Evolutionary conservation across 352 stramenopile genomes (phyloP).

Genomic region (Globisporangium okanoganense): DNA sequence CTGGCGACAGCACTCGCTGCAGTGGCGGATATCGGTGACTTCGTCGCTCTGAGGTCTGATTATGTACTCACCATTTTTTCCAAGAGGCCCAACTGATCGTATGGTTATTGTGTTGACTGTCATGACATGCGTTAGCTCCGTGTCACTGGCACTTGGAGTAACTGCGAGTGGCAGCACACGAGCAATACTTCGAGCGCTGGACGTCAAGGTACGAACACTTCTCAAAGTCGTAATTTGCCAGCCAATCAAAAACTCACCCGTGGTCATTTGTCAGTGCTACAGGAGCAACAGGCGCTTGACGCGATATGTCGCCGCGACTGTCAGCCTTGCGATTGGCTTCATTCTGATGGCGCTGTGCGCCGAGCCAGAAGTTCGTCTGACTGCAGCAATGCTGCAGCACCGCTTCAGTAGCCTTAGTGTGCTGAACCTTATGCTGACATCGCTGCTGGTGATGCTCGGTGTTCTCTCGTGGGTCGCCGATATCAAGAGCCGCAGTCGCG

Average conservation of each 20-base stretch:
- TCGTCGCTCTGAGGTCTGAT: slow-evolving; percentile 17
- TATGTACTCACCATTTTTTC: no score
- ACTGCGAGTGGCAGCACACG: slow-evolving; percentile 4
- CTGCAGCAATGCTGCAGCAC: slow-evolving; percentile 2
- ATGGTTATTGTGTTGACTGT: neutral
- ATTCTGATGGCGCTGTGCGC: neutral
- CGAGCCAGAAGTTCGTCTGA: neutral
- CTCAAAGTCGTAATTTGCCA: neutral
- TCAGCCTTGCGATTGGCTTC: slow-evolving; percentile 10
- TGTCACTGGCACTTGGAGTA: slow-evolving; percentile 19
- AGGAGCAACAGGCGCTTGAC: neutral
- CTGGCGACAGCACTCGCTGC: neutral
- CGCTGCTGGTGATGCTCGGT: slow-evolving; percentile 17
- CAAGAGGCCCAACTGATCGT: neutral
- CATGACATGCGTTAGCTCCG: slow-evolving; percentile 6
- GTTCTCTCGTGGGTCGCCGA: slow-evolving; percentile 21
- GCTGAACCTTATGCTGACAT: slow-evolving; percentile 12
- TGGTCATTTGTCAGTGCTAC: slow-evolving; percentile 2
- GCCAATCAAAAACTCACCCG: neutral
- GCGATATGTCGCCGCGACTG: neutral
- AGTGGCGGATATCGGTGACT: slow-evolving; percentile 5
- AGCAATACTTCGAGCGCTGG: slow-evolving; percentile 10
- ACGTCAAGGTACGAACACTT: neutral
- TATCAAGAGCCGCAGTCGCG: neutral
- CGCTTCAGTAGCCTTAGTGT: slow-evolving; percentile 13